Percentiles rank a stretch among this genome's conserved stretches.
phyloP scores from a whole-genome alignment of 148 eudicot genomes.

The Camellia granthamiana region DNA sequence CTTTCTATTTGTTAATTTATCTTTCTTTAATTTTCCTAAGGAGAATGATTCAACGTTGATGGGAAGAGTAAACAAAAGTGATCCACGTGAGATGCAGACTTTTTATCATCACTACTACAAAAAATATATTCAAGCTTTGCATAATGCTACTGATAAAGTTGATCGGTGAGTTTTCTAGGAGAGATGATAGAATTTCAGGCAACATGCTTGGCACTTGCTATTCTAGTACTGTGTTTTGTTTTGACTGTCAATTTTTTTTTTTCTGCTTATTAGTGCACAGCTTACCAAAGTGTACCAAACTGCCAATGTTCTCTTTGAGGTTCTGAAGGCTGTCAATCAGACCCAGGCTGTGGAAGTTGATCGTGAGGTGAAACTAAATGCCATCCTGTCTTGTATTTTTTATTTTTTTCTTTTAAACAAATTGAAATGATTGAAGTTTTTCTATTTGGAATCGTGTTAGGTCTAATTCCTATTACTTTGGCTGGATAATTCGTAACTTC shows the following conservation, averaged over 20 bases:
- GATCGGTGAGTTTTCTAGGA: constrained; percentile 69
- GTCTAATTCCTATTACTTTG: too few species aligned
- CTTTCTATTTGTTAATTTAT: background rate
- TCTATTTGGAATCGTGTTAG: too few species aligned
- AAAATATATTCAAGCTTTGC: constrained; percentile 95
- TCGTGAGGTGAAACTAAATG: constrained; percentile 64
- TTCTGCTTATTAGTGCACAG: constrained; percentile 65
- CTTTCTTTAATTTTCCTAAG: constrained; percentile 31
- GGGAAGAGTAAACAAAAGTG: constrained; percentile 96
- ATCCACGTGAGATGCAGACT: constrained; percentile 99
- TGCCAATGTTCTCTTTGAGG: constrained; percentile 99
- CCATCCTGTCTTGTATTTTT: background rate
- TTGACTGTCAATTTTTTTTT: constrained; percentile 4
- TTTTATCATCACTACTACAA: constrained; percentile 98
- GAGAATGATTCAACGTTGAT: constrained; percentile 96
- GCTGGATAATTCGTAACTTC: too few species aligned
- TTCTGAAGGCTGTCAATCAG: constrained; percentile 89
- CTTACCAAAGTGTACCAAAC: constrained; percentile 99
- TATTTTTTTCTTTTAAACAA: too few species aligned
- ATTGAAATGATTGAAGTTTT: too few species aligned
- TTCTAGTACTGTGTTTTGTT: background rate
- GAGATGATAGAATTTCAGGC: background rate
- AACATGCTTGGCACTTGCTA: background rate
- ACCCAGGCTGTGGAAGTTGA: constrained; percentile 94
- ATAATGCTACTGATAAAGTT: constrained; percentile 97